A percentile compares a stretch with the other conserved stretches of the same genome.
Evolutionary conservation across 2,329 filamentous ascomycete genomes (phyloP).

Genomic region (Neopestalotiopsis sp.): DNA sequence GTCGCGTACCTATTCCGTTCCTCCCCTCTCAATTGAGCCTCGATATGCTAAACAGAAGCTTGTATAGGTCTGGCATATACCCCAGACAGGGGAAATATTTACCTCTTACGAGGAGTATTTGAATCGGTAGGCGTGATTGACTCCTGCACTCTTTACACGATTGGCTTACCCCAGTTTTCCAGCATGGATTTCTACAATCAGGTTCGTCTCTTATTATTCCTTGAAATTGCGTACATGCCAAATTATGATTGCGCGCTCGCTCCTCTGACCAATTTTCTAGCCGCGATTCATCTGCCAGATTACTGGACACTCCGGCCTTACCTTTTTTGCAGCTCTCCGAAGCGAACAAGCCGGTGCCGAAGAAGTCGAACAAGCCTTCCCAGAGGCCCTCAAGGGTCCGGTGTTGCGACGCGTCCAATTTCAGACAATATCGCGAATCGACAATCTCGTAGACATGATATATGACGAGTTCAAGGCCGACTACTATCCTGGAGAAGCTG

Average conservation of each 20-base stretch:
- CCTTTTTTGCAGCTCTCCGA: constrained; percentile 89
- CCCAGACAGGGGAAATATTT: constrained; percentile 90
- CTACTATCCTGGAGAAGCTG: constrained; percentile 87
- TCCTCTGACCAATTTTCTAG: constrained; percentile 44
- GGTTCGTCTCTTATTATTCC: constrained; percentile 51
- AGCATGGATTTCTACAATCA: constrained; percentile 95
- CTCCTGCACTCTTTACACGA: constrained; percentile 5
- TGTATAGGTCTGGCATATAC: constrained; percentile 85
- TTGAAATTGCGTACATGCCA: neutral
- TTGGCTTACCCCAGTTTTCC: constrained; percentile 36
- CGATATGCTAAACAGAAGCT: constrained; percentile 18
- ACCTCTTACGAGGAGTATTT: constrained; percentile 87
- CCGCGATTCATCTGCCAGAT: constrained; percentile 95
- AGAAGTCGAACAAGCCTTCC: constrained; percentile 91
- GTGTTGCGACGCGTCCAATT: constrained; percentile 92
- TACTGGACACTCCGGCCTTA: constrained; percentile 88
- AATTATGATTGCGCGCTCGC: neutral
- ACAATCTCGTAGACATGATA: constrained; percentile 73
- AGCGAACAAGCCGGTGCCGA: constrained; percentile 86
- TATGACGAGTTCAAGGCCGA: constrained; percentile 85
- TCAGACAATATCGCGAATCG: constrained; percentile 85
- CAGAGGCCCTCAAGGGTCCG: constrained; percentile 87
- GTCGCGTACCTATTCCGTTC: constrained; percentile 15
- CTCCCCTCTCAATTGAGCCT: neutral
- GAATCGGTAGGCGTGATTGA: constrained; percentile 64